Conservation (phyloP, 2,329 filamentous ascomycete species). For the Cordyceps javanica region DNA sequence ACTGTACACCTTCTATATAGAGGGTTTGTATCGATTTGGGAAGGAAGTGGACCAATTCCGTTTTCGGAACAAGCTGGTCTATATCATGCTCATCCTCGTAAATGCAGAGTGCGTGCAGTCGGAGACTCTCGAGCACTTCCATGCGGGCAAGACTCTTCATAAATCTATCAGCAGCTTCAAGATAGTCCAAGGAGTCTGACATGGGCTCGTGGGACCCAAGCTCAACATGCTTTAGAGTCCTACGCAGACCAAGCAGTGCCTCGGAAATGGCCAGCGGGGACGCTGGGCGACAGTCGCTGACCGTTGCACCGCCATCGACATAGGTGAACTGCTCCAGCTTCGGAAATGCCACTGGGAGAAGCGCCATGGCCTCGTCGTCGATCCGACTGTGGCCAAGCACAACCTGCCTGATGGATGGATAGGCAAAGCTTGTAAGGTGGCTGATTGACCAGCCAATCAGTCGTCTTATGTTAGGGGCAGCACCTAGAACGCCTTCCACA, state of each 20-base stretch:
- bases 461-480: neutral
- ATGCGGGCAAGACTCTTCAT: neutral
- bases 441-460: neutral
- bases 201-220: neutral
- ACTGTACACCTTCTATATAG: neutral
- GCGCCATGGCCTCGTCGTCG: neutral
- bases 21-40: neutral
- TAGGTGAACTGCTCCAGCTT: neutral
- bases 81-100: neutral
- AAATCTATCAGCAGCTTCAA: neutral
- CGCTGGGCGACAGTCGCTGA: neutral
- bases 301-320: neutral
- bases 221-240: neutral
- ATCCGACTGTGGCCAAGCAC: neutral
- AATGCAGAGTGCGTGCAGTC: neutral
- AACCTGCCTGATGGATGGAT: neutral
- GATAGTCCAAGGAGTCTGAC: neutral
- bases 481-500: neutral
- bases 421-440: neutral
- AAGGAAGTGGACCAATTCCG: neutral
- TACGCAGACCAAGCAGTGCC: neutral
- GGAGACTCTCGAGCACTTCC: neutral
- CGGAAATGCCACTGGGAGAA: neutral
- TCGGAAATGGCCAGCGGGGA: neutral
- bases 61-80: neutral